A percentile compares a stretch with the other conserved stretches of the same genome.
phyloP scores from a whole-genome alignment of 1,284 basidiomycete species.

The Rhodotorula sp. region DNA sequence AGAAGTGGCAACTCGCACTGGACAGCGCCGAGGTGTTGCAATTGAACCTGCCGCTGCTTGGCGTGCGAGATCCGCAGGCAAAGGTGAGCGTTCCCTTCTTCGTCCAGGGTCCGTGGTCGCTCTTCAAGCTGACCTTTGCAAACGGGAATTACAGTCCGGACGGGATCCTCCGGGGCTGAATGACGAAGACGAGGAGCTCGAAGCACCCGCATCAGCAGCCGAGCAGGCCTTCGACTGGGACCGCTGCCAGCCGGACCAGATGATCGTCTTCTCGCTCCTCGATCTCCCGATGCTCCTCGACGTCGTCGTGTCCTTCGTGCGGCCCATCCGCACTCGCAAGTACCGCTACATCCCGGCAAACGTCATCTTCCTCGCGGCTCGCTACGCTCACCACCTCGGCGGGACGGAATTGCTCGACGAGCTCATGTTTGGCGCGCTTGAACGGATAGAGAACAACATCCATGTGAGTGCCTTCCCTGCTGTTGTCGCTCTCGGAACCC shows the following conservation, averaged over 20 bases:
- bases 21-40: constrained; percentile 39
- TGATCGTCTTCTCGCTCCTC: constrained; percentile 85
- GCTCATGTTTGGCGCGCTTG: constrained; percentile 81
- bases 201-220: constrained; percentile 8
- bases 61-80: constrained; percentile 5
- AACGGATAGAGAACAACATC: constrained; percentile 84
- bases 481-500: background rate
- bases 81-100: background rate
- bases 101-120: too few relatives aligned
- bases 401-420: constrained; percentile 80
- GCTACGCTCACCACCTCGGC: constrained; percentile 73
- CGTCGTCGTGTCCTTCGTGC: constrained; percentile 66
- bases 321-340: constrained; percentile 55
- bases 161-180: background rate
- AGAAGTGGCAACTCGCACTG: constrained; percentile 28
- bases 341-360: constrained; percentile 50
- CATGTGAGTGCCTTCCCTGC: constrained; percentile 59
- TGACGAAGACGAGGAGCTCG: constrained; percentile 20
- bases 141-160: background rate
- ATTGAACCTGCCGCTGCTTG: constrained; percentile 37
- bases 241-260: constrained; percentile 48
- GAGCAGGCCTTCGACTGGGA: constrained; percentile 38
- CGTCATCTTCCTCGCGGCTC: constrained; percentile 60
- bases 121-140: background rate
- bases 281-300: constrained; percentile 74